phyloP scores from a whole-genome alignment of 257 asterid species.

The Plantago major region DNA sequence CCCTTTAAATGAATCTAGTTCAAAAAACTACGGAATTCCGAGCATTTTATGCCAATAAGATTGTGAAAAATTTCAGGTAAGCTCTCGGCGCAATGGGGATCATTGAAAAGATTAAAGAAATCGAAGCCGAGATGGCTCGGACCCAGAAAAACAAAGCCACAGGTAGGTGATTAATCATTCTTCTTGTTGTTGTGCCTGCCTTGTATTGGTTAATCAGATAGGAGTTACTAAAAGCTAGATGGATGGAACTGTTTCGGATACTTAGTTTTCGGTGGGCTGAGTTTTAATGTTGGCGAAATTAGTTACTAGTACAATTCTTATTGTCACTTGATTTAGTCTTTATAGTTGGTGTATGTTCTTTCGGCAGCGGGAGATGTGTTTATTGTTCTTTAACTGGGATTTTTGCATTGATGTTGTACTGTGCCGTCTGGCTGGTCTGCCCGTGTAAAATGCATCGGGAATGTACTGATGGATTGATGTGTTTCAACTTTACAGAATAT shows the following conservation, averaged over 20 bases:
- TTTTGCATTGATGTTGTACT: neutral
- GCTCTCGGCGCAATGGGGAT: constrained; percentile 70
- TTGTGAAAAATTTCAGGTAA: constrained; percentile 35
- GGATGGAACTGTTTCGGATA: neutral
- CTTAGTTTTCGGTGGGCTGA: neutral
- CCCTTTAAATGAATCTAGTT: neutral
- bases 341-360: neutral
- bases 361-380: no score
- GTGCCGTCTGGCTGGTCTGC: neutral
- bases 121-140: constrained; percentile 98
- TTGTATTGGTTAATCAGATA: neutral
- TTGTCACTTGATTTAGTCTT: no score
- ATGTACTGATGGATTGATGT: neutral
- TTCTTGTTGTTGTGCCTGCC: neutral
- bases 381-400: no score
- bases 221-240: no score
- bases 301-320: no score
- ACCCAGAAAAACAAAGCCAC: constrained; percentile 99
- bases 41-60: neutral
- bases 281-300: no score
- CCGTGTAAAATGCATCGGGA: neutral
- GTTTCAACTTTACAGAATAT: constrained; percentile 53
- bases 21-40: neutral
- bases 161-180: constrained; percentile 31
- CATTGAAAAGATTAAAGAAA: constrained; percentile 88